A percentile compares a stretch with the other conserved stretches of the same genome.
phyloP scores from a whole-genome alignment of 2,329 filamentous ascomycete genomes.

The Pyrenophora graminea region DNA sequence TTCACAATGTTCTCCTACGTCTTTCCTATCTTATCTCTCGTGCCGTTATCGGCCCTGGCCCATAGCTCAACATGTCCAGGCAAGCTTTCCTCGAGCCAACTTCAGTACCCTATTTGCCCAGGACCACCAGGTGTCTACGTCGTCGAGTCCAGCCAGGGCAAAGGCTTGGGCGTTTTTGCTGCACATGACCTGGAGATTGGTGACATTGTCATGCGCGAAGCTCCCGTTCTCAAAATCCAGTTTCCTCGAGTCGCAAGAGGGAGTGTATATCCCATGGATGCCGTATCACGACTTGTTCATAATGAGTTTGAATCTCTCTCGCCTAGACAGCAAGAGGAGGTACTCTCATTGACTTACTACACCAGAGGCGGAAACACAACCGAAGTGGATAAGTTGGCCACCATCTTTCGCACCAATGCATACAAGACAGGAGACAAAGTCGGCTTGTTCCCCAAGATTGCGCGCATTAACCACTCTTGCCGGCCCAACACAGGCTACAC shows the following conservation, averaged over 20 bases:
- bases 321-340: conserved; percentile 22
- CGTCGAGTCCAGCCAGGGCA: conserved; percentile 42
- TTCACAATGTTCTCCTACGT: background rate
- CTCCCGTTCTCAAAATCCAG: conserved; percentile 42
- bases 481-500: conserved; percentile 45
- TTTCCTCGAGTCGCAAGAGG: conserved; percentile 35
- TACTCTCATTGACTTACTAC: conserved; percentile 37
- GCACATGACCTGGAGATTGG: conserved; percentile 43
- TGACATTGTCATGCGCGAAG: conserved; percentile 48
- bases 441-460: conserved; percentile 42
- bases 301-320: conserved; percentile 33
- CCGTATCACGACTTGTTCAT: conserved; percentile 27
- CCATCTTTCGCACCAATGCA: conserved; percentile 45
- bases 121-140: conserved; percentile 33
- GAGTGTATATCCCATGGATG: conserved; percentile 31
- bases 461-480: conserved; percentile 46
- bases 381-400: conserved; percentile 27
- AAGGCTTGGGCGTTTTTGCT: conserved; percentile 52
- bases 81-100: conserved; percentile 19
- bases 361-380: conserved; percentile 20
- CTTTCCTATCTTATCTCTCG: background rate
- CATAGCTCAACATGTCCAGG: conserved; percentile 14
- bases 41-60: conserved; percentile 4
- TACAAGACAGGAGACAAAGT: conserved; percentile 40
- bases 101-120: conserved; percentile 25